Conservation (phyloP, 2,329 filamentous ascomycete species). For the Ciborinia camelliae region DNA sequence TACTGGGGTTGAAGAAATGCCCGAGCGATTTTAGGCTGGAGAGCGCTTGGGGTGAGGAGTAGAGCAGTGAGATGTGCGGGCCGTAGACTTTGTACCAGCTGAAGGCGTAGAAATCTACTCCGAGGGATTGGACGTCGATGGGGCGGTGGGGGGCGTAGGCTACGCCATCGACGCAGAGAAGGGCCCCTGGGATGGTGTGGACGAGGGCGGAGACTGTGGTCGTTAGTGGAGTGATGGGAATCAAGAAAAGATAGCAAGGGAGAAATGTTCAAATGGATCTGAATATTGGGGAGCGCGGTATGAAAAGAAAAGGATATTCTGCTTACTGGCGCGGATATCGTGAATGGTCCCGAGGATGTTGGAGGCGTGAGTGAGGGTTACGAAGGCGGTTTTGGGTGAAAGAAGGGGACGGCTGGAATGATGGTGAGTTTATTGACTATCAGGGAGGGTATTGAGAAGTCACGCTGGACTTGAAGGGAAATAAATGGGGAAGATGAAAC, state of each 20-base stretch:
- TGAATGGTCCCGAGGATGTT: conserved; percentile 73
- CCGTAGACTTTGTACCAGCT: conserved; percentile 83
- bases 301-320: not conserved
- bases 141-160: conserved; percentile 70
- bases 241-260: too few relatives aligned
- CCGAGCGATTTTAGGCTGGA: conserved; percentile 53
- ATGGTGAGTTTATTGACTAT: not conserved
- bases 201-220: conserved; percentile 50
- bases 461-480: too few relatives aligned
- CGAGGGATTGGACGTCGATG: conserved; percentile 65
- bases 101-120: conserved; percentile 74
- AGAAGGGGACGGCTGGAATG: conserved; percentile 45
- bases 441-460: not conserved
- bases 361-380: conserved; percentile 69
- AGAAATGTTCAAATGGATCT: not conserved
- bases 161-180: conserved; percentile 73
- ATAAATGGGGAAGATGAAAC: not conserved
- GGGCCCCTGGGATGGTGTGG: conserved; percentile 47
- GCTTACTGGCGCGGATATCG: conserved; percentile 46
- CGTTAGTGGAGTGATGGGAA: not conserved
- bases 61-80: conserved; percentile 69
- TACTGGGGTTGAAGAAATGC: conserved; percentile 63
- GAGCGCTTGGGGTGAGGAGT: conserved; percentile 57
- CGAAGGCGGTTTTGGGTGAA: conserved; percentile 61
- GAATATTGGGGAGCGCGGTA: not conserved